These are phyloP conservation scores for Lactuca saligna DNA, from an alignment of 129 eudicot species.

Conservation along the genomic window DNA sequence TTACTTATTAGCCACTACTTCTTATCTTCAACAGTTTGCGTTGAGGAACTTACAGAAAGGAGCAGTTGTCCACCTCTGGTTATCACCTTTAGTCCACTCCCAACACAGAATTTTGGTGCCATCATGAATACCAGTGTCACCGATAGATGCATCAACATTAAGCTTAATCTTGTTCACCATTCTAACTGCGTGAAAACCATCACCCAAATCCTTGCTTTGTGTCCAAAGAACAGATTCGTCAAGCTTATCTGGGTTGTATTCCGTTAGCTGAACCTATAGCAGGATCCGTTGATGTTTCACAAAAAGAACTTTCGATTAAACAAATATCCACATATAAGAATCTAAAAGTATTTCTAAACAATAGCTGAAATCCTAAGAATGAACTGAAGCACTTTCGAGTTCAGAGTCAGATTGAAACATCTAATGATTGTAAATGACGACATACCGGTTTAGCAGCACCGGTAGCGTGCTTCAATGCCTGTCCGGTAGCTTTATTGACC, in stretches of 20 bases:
- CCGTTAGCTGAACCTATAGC: conserved; percentile 69
- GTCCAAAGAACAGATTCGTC: conserved; percentile 91
- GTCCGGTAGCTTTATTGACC: conserved; percentile 82
- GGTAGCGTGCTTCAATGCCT: conserved; percentile 73
- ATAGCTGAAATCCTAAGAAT: too few species aligned
- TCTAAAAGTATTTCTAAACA: too few species aligned
- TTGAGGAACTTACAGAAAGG: conserved; percentile 51
- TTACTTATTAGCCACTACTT: not conserved
- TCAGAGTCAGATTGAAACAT: not conserved
- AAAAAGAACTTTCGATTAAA: too few species aligned
- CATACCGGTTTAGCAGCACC: conserved; percentile 80
- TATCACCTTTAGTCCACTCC: conserved; percentile 72
- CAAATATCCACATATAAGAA: too few species aligned
- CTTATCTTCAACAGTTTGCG: not conserved
- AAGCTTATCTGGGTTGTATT: conserved; percentile 59
- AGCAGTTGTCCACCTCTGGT: conserved; percentile 64
- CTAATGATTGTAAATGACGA: not conserved
- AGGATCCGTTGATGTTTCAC: too few species aligned
- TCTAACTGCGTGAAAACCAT: conserved; percentile 68
- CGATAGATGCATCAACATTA: conserved; percentile 71
- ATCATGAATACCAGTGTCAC: conserved; percentile 71
- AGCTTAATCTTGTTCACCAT: conserved; percentile 79
- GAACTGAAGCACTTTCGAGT: not conserved
- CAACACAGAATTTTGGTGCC: conserved; percentile 59
- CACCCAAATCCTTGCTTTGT: conserved; percentile 78